A percentile compares a stretch with the other conserved stretches of the same genome.
These are phyloP conservation scores for Torulaspora microellipsoides DNA, from an alignment of 805 yeast species.

Conservation along the genomic window DNA sequence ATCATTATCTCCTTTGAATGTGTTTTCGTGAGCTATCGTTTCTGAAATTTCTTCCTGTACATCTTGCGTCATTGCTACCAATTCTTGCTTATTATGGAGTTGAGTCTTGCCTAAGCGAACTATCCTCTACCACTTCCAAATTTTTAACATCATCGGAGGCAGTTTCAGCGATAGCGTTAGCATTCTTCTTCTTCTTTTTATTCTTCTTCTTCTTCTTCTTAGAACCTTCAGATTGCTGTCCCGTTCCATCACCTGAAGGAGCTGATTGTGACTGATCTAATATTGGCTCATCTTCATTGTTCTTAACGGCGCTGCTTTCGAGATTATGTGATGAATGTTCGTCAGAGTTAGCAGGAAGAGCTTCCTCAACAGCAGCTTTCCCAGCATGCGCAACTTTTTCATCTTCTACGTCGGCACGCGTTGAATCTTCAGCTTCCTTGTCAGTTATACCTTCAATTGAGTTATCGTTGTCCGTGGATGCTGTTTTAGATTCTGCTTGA, in stretches of 20 bases:
- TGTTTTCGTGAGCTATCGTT: conserved; percentile 20
- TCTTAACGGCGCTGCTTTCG: no score
- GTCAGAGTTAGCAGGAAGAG: no score
- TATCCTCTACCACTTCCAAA: conserved; percentile 17
- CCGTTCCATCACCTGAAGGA: not conserved
- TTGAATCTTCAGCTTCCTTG: no score
- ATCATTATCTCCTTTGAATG: not conserved
- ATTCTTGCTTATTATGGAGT: conserved; percentile 14
- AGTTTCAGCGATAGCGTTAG: conserved; percentile 2
- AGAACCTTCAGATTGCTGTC: conserved; percentile 1
- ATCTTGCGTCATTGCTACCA: conserved; percentile 21
- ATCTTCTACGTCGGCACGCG: no score
- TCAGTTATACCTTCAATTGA: no score
- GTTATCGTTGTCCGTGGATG: no score
- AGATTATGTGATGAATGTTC: no score
- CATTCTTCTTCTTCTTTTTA: conserved; percentile 10
- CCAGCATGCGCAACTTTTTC: not conserved
- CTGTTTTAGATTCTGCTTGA: not conserved
- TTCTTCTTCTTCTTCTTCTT: conserved; percentile 10
- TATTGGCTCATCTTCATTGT: no score
- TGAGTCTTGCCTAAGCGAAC: conserved; percentile 32
- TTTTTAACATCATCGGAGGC: conserved; percentile 13
- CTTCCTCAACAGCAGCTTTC: conserved; percentile 1
- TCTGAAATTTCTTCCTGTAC: conserved; percentile 23
- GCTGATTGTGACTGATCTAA: no score